Percentiles rank a stretch among this genome's conserved stretches.
Conservation (phyloP, 2,329 filamentous ascomycete genomes). For the Verticillium longisporum region DNA sequence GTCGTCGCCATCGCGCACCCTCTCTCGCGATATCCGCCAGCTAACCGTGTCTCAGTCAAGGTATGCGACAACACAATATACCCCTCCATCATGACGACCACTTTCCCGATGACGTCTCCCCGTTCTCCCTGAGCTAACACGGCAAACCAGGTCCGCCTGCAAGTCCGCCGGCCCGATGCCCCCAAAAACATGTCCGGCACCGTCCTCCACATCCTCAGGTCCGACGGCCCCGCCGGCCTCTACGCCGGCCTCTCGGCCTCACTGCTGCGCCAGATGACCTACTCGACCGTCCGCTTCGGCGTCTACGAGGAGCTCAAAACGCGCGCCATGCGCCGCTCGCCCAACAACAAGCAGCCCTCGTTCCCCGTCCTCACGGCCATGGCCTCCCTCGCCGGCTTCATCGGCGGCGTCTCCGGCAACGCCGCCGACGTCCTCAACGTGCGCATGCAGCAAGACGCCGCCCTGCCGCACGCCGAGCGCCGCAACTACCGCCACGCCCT, state of each 20-base stretch:
- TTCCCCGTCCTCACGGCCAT: slow-evolving; percentile 76
- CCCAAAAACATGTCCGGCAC: slow-evolving; percentile 80
- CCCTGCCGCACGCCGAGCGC: slow-evolving; percentile 64
- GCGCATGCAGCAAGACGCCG: slow-evolving; percentile 91
- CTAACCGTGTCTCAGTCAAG: background rate
- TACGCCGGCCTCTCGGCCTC: slow-evolving; percentile 92
- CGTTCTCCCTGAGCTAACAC: background rate
- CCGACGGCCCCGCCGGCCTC: slow-evolving; percentile 70
- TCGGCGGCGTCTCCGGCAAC: slow-evolving; percentile 87
- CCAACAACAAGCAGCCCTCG: slow-evolving; percentile 44
- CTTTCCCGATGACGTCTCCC: background rate
- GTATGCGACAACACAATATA: background rate
- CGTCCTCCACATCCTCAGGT: slow-evolving; percentile 71
- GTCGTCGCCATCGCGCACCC: background rate
- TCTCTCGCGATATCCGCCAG: background rate
- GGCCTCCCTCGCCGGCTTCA: slow-evolving; percentile 74
- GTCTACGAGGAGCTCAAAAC: slow-evolving; percentile 92
- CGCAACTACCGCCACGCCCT: slow-evolving; percentile 87
- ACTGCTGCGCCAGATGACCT: slow-evolving; percentile 87
- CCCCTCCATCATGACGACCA: slow-evolving; percentile 1
- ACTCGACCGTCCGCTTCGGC: slow-evolving; percentile 93
- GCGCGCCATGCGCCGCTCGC: slow-evolving; percentile 41
- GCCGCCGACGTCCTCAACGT: slow-evolving; percentile 96
- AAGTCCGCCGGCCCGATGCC: slow-evolving; percentile 71
- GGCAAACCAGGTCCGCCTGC: slow-evolving; percentile 64